Percentiles rank a stretch among this genome's conserved stretches.
Conservation (phyloP, 1,284 basidiomycete genomes). For the Puccinia hordei region DNA sequence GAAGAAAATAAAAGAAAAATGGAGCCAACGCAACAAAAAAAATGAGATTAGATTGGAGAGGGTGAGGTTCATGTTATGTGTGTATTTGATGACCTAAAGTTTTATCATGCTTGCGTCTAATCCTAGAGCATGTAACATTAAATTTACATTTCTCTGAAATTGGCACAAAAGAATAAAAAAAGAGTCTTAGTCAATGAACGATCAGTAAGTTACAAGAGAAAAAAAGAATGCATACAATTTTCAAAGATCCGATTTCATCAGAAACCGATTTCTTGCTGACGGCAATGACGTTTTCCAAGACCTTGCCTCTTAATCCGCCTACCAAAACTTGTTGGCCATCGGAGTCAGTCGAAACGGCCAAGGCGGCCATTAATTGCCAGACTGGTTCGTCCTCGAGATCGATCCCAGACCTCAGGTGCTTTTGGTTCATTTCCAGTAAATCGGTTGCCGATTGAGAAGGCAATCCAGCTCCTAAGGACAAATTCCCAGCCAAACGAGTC, state of each 20-base stretch:
- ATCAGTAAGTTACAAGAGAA: not conserved
- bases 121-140: conserved; percentile 79
- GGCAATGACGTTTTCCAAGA: conserved; percentile 78
- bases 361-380: conserved; percentile 85
- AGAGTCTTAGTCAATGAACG: not conserved
- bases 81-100: conserved; percentile 13
- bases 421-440: conserved; percentile 52
- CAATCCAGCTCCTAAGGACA: conserved; percentile 53
- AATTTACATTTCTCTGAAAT: conserved; percentile 69
- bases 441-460: conserved; percentile 56
- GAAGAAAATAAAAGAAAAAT: not conserved
- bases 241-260: conserved; percentile 50
- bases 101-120: conserved; percentile 67
- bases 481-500: conserved; percentile 67
- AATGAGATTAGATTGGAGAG: not conserved
- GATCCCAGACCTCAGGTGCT: conserved; percentile 54
- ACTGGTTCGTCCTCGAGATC: conserved; percentile 85
- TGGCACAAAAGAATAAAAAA: not conserved
- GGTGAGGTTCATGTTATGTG: not conserved
- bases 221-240: conserved; percentile 28
- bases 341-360: conserved; percentile 79
- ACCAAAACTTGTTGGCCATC: conserved; percentile 84
- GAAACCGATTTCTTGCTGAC: conserved; percentile 73
- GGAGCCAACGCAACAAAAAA: not conserved
- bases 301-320: conserved; percentile 82